Evolutionary conservation across 257 asterid genomes (phyloP).

Genomic region (Nicotiana tabacum): DNA sequence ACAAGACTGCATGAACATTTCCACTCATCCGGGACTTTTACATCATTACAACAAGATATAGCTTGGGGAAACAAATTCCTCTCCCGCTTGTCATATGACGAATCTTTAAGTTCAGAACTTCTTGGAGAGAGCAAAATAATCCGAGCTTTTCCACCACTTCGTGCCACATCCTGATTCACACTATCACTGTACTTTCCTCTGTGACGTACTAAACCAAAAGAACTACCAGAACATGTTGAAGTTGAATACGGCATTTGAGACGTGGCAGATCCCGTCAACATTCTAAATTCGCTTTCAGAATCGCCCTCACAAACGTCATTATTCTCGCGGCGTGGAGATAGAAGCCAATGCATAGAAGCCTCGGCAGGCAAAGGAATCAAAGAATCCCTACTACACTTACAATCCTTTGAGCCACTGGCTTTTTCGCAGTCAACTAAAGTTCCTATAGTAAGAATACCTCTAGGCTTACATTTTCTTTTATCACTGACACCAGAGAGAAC

Average conservation of each 20-base stretch:
- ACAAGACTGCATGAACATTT: not conserved
- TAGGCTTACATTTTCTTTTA: conserved; percentile 62
- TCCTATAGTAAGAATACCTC: conserved; percentile 66
- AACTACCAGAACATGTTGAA: conserved; percentile 19
- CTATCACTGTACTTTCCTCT: conserved; percentile 10
- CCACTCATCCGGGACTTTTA: conserved; percentile 3
- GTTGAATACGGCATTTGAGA: conserved; percentile 30
- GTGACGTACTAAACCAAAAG: conserved; percentile 27
- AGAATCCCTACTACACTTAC: conserved; percentile 19
- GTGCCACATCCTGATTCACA: conserved; percentile 14
- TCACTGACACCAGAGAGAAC: conserved; percentile 71
- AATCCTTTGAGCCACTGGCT: not conserved
- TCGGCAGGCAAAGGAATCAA: conserved; percentile 53
- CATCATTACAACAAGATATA: conserved; percentile 10
- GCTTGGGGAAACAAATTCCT: conserved; percentile 7
- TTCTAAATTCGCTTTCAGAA: conserved; percentile 12
- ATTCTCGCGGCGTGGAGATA: conserved; percentile 39
- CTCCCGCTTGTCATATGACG: conserved; percentile 10
- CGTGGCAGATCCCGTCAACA: conserved; percentile 10
- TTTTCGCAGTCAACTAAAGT: conserved; percentile 16
- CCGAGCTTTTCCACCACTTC: conserved; percentile 21
- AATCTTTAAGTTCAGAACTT: conserved; percentile 13
- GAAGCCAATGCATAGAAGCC: conserved; percentile 58
- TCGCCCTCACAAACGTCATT: conserved; percentile 19
- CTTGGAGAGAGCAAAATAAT: conserved; percentile 19